phyloP scores from a whole-genome alignment of 2,329 filamentous ascomycete species.

The Cytospora mali region DNA sequence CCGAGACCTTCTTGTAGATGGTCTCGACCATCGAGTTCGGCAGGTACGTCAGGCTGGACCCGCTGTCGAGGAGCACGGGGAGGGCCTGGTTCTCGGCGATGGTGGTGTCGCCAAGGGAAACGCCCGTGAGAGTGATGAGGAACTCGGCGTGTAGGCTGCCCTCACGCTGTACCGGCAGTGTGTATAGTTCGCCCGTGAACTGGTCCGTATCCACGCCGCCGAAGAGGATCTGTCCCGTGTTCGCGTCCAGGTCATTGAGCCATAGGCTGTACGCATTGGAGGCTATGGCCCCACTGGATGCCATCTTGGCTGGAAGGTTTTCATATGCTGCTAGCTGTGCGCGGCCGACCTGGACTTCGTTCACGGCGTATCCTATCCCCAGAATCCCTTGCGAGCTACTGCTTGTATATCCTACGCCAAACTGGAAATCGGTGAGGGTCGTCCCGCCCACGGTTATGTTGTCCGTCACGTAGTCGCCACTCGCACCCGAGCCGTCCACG shows the following conservation, averaged over 20 bases:
- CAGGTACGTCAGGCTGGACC: slow-evolving; percentile 68
- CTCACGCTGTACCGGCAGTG: slow-evolving; percentile 65
- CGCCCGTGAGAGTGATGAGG: slow-evolving; percentile 66
- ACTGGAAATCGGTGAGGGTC: slow-evolving; percentile 62
- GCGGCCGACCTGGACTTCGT: slow-evolving; percentile 73
- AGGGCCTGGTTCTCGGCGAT: slow-evolving; percentile 55
- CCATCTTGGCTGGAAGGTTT: slow-evolving; percentile 70
- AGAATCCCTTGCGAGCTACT: slow-evolving; percentile 71
- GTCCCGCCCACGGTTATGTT: slow-evolving; percentile 62
- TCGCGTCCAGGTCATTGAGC: slow-evolving; percentile 71
- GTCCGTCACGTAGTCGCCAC: slow-evolving; percentile 81
- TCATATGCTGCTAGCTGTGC: slow-evolving; percentile 59
- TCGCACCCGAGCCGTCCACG: slow-evolving; percentile 76
- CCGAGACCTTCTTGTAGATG: slow-evolving; percentile 62
- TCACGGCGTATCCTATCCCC: slow-evolving; percentile 79
- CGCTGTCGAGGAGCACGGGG: slow-evolving; percentile 71
- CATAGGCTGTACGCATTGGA: slow-evolving; percentile 74
- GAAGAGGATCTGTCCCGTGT: slow-evolving; percentile 70
- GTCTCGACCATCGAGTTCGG: slow-evolving; percentile 56
- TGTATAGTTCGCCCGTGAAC: slow-evolving; percentile 64
- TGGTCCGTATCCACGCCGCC: slow-evolving; percentile 72
- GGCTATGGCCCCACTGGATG: slow-evolving; percentile 60
- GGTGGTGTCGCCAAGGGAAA: slow-evolving; percentile 48
- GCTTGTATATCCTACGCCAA: slow-evolving; percentile 71
- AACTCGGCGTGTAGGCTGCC: slow-evolving; percentile 62